Percentiles rank a stretch among this genome's conserved stretches.
These are phyloP conservation scores for Hsuehochloa calcarea DNA, from an alignment of 176 grass and related monocot genomes.

Conservation along the genomic window DNA sequence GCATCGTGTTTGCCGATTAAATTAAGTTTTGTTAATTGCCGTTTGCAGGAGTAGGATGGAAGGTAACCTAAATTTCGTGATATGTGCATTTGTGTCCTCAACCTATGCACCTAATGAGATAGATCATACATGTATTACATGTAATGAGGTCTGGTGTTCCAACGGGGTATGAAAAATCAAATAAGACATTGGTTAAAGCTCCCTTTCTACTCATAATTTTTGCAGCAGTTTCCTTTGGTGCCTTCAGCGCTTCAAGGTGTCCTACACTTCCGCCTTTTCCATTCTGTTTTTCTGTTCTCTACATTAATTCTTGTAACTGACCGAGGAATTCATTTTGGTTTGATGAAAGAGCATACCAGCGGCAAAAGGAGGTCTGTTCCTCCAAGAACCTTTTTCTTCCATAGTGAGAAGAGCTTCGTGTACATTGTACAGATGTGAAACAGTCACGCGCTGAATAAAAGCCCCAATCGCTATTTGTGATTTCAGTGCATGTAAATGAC, in stretches of 20 bases:
- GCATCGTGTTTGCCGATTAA: not conserved
- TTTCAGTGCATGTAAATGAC: not conserved
- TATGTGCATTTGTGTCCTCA: not conserved
- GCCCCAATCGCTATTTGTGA: not conserved
- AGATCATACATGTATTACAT: conserved; percentile 43
- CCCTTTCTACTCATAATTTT: conserved; percentile 74
- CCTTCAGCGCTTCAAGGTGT: conserved; percentile 69
- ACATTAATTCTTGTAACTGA: not conserved
- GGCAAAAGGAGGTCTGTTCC: conserved; percentile 58
- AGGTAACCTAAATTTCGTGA: conserved; percentile 33
- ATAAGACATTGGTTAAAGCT: conserved; percentile 51
- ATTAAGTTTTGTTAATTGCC: not conserved
- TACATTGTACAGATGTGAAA: conserved; percentile 40
- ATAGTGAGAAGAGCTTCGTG: conserved; percentile 23
- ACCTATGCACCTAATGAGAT: not conserved
- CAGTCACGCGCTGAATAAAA: conserved; percentile 6
- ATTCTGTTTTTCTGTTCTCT: not conserved
- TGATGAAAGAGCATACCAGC: conserved; percentile 56
- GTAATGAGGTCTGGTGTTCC: conserved; percentile 59
- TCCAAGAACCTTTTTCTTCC: conserved; percentile 83
- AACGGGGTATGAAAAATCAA: conserved; percentile 42
- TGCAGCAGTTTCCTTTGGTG: conserved; percentile 68
- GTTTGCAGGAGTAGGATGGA: conserved; percentile 52
- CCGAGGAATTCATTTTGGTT: conserved; percentile 20
- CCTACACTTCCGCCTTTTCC: not conserved